A percentile compares a stretch with the other conserved stretches of the same genome.
Conservation (phyloP, 2,329 filamentous ascomycete species). For the Colletotrichum sidae region DNA sequence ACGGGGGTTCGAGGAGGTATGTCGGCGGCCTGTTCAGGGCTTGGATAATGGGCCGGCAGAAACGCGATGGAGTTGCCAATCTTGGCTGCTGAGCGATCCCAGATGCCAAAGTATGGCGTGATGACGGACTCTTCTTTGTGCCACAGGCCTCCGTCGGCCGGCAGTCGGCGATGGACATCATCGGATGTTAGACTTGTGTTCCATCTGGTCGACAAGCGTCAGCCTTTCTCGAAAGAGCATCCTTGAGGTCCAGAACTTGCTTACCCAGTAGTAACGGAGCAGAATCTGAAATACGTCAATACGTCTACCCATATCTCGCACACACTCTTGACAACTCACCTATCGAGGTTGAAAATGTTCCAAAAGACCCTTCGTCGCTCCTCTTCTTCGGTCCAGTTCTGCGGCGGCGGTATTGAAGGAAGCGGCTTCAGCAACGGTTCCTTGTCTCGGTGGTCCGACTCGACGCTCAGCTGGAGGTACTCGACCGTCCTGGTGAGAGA, state of each 20-base stretch:
- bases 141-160: constrained; percentile 56
- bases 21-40: constrained; percentile 39
- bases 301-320: neutral
- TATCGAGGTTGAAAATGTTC: constrained; percentile 48
- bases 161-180: constrained; percentile 45
- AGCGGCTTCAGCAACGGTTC: constrained; percentile 41
- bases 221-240: neutral
- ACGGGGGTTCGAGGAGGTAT: constrained; percentile 29
- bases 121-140: constrained; percentile 50
- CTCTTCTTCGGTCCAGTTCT: constrained; percentile 47
- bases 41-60: constrained; percentile 47
- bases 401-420: constrained; percentile 44
- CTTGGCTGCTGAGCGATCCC: constrained; percentile 52
- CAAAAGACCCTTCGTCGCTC: constrained; percentile 48
- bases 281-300: constrained; percentile 34
- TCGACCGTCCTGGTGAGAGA: constrained; percentile 39
- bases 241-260: fast-evolving
- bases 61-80: constrained; percentile 55
- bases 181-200: constrained; percentile 48
- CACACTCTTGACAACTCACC: constrained; percentile 35
- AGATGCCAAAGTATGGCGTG: constrained; percentile 59
- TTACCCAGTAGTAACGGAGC: constrained; percentile 42
- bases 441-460: constrained; percentile 33
- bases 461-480: constrained; percentile 38
- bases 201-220: constrained; percentile 41